phyloP scores from a whole-genome alignment of 202 grass and related monocot genomes.

The Panicum hallii region DNA sequence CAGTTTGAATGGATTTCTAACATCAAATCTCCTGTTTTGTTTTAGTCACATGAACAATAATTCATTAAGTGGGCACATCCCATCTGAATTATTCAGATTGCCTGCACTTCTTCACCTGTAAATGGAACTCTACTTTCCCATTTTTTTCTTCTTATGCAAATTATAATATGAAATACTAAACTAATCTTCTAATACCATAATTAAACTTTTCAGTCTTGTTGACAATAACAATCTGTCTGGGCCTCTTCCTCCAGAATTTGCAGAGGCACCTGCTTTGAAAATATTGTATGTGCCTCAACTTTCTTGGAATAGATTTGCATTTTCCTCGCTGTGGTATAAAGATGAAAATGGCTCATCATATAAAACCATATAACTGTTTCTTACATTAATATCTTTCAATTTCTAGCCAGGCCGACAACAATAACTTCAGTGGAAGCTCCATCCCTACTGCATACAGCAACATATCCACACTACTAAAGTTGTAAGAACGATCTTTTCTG shows the following conservation, averaged over 20 bases:
- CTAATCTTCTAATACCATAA: slow-evolving; percentile 8
- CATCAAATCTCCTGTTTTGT: slow-evolving; percentile 36
- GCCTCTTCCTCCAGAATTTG: slow-evolving; percentile 84
- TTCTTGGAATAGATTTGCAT: slow-evolving; percentile 30
- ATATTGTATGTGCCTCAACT: slow-evolving; percentile 68
- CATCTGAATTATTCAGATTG: slow-evolving; percentile 69
- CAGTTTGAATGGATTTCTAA: slow-evolving; percentile 37
- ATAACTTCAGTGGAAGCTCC: slow-evolving; percentile 88
- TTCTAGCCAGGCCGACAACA: slow-evolving; percentile 93
- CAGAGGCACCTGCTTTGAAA: slow-evolving; percentile 58
- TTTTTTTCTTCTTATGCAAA: slow-evolving; percentile 16
- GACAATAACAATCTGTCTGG: slow-evolving; percentile 94
- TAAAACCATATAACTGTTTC: background rate
- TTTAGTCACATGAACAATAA: slow-evolving; percentile 99
- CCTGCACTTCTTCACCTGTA: slow-evolving; percentile 85
- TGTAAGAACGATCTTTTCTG: slow-evolving; percentile 63
- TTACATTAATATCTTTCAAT: slow-evolving; percentile 48
- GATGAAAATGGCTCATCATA: no score
- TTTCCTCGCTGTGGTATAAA: slow-evolving; percentile 22
- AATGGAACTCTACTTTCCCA: slow-evolving; percentile 50
- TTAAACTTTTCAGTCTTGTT: slow-evolving; percentile 70
- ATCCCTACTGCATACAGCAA: slow-evolving; percentile 75
- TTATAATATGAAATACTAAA: background rate
- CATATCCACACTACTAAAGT: slow-evolving; percentile 81
- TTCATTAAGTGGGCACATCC: slow-evolving; percentile 89